Evolutionary conservation across 352 stramenopile genomes (phyloP), one percentile per base, ranked within the genome.

Genomic region (Pythium rishiriense): DNA sequence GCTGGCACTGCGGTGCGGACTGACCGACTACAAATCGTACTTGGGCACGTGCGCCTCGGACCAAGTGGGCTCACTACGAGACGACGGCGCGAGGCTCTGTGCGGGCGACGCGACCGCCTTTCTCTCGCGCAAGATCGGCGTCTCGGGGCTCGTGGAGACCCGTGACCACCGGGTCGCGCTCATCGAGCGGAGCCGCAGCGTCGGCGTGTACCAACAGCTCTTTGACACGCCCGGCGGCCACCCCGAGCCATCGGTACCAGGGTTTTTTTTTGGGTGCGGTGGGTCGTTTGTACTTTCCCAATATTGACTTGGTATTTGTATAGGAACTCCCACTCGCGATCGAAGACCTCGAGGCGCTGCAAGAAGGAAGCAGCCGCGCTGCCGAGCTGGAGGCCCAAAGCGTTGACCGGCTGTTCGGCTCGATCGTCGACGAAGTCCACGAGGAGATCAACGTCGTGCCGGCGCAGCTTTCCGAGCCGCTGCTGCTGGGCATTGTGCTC

Each of bases 1-100:
- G 25, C 60, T 87, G 3, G 58, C 50, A 26, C 56, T 78, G 47
- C 54, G 71, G 28, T 90, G 71, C 60, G 82, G 81, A 1, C 46
- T 91, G 19, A 90, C 79, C 0, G 77, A 90, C 66, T 95, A 95
- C 70, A 83, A 81, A 29, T 77, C 85, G 56, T 93, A 93, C 50
- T 29, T 95, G 51, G 81, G 81, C 43, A 87, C 75, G 39, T 95
- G 86, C 66, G 88, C 76, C 63, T 85, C 84, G 31, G 55, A 73
- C 3, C 66, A 76, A 12, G 68, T 76, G 6, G 47, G 50, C 15
- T 62, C 60, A 42, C 66, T 93, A 42, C 62, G 81, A 10, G 21
- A 21, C 12, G 83, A 88, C 37, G 52, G 61, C 25, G 55, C 24
- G 33, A 10, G 19, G 35, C 33, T 58, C 24, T 5, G 31, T 0